These are phyloP conservation scores for Triticum monococcum DNA, from an alignment of 176 grass and related monocot species.

Conservation along the genomic window DNA sequence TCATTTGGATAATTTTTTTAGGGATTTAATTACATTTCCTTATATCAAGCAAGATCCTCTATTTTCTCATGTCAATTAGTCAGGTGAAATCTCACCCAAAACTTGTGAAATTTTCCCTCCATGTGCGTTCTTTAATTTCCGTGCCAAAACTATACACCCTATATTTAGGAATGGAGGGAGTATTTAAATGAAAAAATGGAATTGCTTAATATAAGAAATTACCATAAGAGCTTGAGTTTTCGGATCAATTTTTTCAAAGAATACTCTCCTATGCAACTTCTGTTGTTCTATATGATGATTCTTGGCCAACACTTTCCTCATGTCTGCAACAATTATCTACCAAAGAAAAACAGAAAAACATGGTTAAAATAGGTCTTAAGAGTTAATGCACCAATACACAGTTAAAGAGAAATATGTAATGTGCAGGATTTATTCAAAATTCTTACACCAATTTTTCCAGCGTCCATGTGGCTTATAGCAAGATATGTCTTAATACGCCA, in stretches of 20 bases:
- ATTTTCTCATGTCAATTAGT: no score
- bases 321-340: slow-evolving; percentile 92
- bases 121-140: no score
- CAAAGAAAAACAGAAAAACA: slow-evolving; percentile 21
- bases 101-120: no score
- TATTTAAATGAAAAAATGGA: slow-evolving; percentile 29
- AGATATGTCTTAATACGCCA: slow-evolving; percentile 99
- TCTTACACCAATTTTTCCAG: slow-evolving; percentile 94
- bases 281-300: slow-evolving; percentile 93
- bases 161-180: no score
- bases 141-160: no score
- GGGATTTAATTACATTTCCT: no score
- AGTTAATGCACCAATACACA: slow-evolving; percentile 18
- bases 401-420: not conserved
- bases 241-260: slow-evolving; percentile 91
- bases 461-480: slow-evolving; percentile 94
- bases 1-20: no score
- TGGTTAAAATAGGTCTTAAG: slow-evolving; percentile 19
- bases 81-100: no score
- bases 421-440: slow-evolving; percentile 3
- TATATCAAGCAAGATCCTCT: no score
- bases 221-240: slow-evolving; percentile 97
- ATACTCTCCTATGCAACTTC: slow-evolving; percentile 90
- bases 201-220: slow-evolving; percentile 35
- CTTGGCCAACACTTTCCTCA: slow-evolving; percentile 96